These are phyloP conservation scores for Acaromyces ingoldii DNA, from an alignment of 1,284 basidiomycete genomes.

Conservation along the genomic window DNA sequence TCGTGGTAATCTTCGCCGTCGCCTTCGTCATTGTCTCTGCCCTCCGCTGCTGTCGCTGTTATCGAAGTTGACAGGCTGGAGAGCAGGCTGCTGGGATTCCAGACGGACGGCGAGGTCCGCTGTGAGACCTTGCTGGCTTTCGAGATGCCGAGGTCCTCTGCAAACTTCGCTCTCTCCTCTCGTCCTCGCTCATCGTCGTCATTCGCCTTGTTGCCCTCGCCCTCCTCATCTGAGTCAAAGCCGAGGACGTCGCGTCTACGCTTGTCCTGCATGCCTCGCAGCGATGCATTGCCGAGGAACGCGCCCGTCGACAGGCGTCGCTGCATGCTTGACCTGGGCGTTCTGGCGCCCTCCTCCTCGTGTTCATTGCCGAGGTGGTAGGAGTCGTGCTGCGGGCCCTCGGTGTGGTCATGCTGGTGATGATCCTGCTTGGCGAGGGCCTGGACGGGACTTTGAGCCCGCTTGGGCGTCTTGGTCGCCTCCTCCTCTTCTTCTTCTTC, in stretches of 20 bases:
- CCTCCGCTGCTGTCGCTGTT: neutral
- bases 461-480: conserved; percentile 5
- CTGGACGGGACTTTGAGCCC: neutral
- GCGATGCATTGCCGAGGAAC: conserved; percentile 22
- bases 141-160: neutral
- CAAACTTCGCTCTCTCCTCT: neutral
- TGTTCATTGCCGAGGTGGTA: conserved; percentile 26
- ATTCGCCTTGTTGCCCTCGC: too few species aligned
- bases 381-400: conserved; percentile 22
- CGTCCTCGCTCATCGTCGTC: conserved; percentile 4
- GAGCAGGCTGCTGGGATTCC: neutral
- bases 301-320: conserved; percentile 36
- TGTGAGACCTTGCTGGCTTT: neutral
- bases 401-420: conserved; percentile 5
- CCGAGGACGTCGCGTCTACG: conserved; percentile 28
- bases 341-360: conserved; percentile 14
- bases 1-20: neutral
- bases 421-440: too few species aligned
- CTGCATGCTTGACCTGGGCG: conserved; percentile 15
- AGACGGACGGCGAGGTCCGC: neutral
- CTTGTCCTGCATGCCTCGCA: conserved; percentile 33
- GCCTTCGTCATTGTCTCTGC: neutral
- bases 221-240: conserved; percentile 15
- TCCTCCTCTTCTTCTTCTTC: conserved; percentile 19
- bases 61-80: neutral